A percentile compares a stretch with the other conserved stretches of the same genome.
These are phyloP conservation scores for Boletus rufocinnamomeus DNA, from an alignment of 768 basidiomycete species.

Conservation along the genomic window DNA sequence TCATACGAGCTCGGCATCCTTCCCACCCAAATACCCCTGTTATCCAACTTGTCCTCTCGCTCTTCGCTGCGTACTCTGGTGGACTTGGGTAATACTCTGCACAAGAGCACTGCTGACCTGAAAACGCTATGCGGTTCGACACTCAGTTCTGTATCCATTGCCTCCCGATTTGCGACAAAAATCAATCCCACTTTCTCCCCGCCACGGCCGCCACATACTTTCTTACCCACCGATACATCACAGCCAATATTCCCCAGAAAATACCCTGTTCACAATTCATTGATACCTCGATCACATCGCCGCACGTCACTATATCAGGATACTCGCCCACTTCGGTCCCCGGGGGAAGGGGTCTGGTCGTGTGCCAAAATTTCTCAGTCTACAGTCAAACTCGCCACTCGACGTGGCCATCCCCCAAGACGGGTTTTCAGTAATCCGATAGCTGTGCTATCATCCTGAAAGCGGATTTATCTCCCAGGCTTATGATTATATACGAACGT, in stretches of 20 bases:
- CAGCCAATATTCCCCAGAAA: constrained; percentile 8
- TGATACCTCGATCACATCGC: constrained; percentile 14
- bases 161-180: constrained; percentile 21
- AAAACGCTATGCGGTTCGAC: constrained; percentile 25
- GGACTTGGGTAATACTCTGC: constrained; percentile 8
- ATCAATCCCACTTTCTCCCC: constrained; percentile 6
- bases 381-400: constrained; percentile 28
- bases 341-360: constrained; percentile 28
- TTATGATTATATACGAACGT: constrained; percentile 16
- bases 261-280: constrained; percentile 6
- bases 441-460: constrained; percentile 14
- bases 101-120: constrained; percentile 11
- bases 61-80: constrained; percentile 31
- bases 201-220: constrained; percentile 8
- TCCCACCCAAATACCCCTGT: background rate
- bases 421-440: constrained; percentile 28
- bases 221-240: constrained; percentile 8
- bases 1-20: constrained; percentile 27
- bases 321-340: constrained; percentile 1
- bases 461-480: background rate
- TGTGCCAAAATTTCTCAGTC: constrained; percentile 36
- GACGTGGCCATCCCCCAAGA: constrained; percentile 21
- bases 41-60: constrained; percentile 15
- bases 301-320: constrained; percentile 13
- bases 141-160: constrained; percentile 23